Conservation (phyloP, 2,329 filamentous ascomycete species). For the Arthrobotrys megalospora region DNA sequence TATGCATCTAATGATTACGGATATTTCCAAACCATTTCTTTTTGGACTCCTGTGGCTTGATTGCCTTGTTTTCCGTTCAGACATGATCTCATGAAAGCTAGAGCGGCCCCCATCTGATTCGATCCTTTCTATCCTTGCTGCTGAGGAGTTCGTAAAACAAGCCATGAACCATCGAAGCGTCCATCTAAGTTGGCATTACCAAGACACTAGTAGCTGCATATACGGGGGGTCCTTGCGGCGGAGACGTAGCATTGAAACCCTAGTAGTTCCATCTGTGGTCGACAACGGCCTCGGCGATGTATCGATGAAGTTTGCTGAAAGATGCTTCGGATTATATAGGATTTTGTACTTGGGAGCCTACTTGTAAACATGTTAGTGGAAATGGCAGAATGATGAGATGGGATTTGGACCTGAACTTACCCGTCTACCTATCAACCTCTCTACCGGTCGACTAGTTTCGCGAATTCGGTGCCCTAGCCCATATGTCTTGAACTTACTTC, state of each 20-base stretch:
- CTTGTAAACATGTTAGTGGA: background rate
- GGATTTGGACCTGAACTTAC: background rate
- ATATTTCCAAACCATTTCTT: slow-evolving; percentile 34
- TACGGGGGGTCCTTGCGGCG: slow-evolving; percentile 37
- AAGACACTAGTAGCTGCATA: slow-evolving; percentile 33
- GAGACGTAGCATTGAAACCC: slow-evolving; percentile 20
- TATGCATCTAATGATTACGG: slow-evolving; percentile 34
- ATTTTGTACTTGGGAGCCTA: background rate
- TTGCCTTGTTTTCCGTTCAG: slow-evolving; percentile 49
- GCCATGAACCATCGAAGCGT: slow-evolving; percentile 39
- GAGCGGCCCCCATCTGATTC: slow-evolving; percentile 40
- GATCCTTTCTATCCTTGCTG: slow-evolving; percentile 49
- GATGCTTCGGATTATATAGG: background rate
- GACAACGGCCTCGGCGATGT: slow-evolving; percentile 11
- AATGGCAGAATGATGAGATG: background rate
- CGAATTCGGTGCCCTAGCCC: background rate
- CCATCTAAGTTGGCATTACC: slow-evolving; percentile 43
- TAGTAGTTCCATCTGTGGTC: slow-evolving; percentile 9
- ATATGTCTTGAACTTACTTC: slow-evolving; percentile 19
- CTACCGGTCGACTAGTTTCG: background rate
- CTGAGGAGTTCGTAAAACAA: slow-evolving; percentile 41
- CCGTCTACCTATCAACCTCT: background rate
- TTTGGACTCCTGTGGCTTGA: slow-evolving; percentile 52
- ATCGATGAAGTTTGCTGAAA: slow-evolving; percentile 25
- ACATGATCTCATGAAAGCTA: slow-evolving; percentile 47